These are phyloP conservation scores for Davidsoniella virescens DNA, from an alignment of 2,329 filamentous ascomycete species.

Conservation along the genomic window DNA sequence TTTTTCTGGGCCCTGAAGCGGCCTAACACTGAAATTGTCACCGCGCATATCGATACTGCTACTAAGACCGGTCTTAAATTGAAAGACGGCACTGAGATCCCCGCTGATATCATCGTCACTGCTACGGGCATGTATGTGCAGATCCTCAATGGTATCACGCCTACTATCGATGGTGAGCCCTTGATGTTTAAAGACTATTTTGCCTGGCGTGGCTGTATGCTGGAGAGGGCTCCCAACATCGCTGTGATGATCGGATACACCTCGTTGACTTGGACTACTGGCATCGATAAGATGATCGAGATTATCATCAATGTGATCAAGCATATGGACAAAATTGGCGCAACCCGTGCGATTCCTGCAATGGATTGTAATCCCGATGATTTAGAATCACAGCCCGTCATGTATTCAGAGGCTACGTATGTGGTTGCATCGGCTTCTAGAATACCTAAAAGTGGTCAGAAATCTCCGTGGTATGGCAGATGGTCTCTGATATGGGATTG, in stretches of 20 bases:
- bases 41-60: conserved; percentile 35
- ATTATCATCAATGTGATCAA: conserved; percentile 34
- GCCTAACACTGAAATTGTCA: conserved; percentile 31
- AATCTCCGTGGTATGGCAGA: conserved; percentile 23
- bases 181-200: conserved; percentile 34
- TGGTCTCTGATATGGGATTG: conserved; percentile 1
- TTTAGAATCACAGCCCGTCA: not conserved
- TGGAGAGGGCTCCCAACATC: conserved; percentile 50
- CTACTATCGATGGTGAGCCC: conserved; percentile 36
- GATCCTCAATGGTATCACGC: conserved; percentile 35
- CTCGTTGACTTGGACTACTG: conserved; percentile 51
- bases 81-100: conserved; percentile 25
- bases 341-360: conserved; percentile 28
- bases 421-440: conserved; percentile 22
- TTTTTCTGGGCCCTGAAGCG: conserved; percentile 35
- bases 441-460: conserved; percentile 22
- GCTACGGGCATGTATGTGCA: conserved; percentile 49
- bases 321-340: conserved; percentile 28
- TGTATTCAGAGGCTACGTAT: conserved; percentile 15
- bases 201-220: conserved; percentile 48
- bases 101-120: conserved; percentile 52
- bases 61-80: conserved; percentile 32
- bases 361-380: conserved; percentile 15
- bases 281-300: conserved; percentile 37
- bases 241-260: conserved; percentile 48